Evolutionary conservation across 805 yeast species (phyloP), one percentile per base, ranked within the genome.

Genomic region (Tetrapisispora phaffii): DNA sequence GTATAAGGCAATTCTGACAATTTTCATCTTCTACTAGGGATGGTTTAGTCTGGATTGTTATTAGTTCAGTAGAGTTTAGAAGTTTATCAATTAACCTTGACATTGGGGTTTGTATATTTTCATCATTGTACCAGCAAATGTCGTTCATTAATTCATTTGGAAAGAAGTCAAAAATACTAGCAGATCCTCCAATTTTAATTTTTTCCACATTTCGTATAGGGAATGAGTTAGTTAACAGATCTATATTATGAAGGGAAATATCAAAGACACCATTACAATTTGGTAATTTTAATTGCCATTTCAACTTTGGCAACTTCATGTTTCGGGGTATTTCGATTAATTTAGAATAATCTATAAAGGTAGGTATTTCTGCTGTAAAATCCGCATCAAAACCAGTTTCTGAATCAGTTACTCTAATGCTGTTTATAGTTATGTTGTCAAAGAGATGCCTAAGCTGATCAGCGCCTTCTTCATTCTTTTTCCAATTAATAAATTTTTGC

Each of bases 281-380:
- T 7, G 66, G 56, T 16, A 70, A 46, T 10, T 55, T 51, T 1
- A 71, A 9, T 16, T 59, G 56, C 74, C 75, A 71, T 4, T 52
- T 46, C 7, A 70, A 44, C 8, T 47, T 37, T 10, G 77, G 76
- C 5, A 72, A 47, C 15, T 50, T 20, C 2, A 42, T 15, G 23
- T 40, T 16, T 16, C 44, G 22, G 1, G 58, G 50, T 5, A 49
- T 57, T 44, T 20, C 54, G 42, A 53, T 45, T 47, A 48, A 56
- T 6, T 41, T 50, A 41, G 46, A 45, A 32, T 32, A 38, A n/a
- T 42, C 34, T 4, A 47, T 39, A 9, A 62, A 40, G 12, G 56
- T 58, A 19, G 6, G 51, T 42, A 20, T 50, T 33, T 31, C 59
- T 50, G 21, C n/a, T 12, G 23, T 12, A 17, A 44, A 39, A 2